Evolutionary conservation across 179 eudicot species (phyloP), one percentile per base, ranked within the genome.

Genomic region (Corrigiola litoralis): DNA sequence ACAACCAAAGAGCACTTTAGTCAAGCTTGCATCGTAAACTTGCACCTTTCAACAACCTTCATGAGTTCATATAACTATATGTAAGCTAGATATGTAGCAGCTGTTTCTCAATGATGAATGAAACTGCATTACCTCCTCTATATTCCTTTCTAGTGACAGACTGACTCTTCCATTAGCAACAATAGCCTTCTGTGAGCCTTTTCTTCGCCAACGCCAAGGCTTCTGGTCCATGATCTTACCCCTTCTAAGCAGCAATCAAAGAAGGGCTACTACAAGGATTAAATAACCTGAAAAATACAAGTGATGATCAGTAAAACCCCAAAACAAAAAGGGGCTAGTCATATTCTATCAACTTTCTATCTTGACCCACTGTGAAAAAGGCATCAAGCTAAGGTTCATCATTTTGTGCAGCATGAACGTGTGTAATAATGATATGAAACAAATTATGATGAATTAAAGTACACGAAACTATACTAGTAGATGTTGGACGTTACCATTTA

Each of bases 161-260:
- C 74, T 68, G 21, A 70, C 40, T 44, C 70, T 71, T 49, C 41
- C 62, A 37, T 63, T 71, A 25, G 82, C 75, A 65, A 73, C 68
- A n/a, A 86, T 67, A 12, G 82, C 76, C 78, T 82, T 84, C 75
- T 84, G 87, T 0, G 90, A 71, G 36, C 81, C 48, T 55, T 71
- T 81, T 63, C 77, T 83, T 63, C 75, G 81, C 97, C 97, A 88
- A 16, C 68, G 81, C 97, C 94, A 84, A 29, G 89, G 29, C 66
- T 80, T 91, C 2, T 79, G 79, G 51, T 91, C 95, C 97, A 90
- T 90, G 24, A 27, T 61, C 63, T 25, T 17, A 3, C 59, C 68
- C 25, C 41, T 68, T 41, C 6, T 40, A 23, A n/a, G 24, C 42
- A 52, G 58, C 11, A 33, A 17, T 61, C 42, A 65, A 59, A 45